Percentiles rank a stretch among this genome's conserved stretches.
phyloP scores from a whole-genome alignment of 2,329 filamentous ascomycete genomes.

The Fusarium verrucosum region DNA sequence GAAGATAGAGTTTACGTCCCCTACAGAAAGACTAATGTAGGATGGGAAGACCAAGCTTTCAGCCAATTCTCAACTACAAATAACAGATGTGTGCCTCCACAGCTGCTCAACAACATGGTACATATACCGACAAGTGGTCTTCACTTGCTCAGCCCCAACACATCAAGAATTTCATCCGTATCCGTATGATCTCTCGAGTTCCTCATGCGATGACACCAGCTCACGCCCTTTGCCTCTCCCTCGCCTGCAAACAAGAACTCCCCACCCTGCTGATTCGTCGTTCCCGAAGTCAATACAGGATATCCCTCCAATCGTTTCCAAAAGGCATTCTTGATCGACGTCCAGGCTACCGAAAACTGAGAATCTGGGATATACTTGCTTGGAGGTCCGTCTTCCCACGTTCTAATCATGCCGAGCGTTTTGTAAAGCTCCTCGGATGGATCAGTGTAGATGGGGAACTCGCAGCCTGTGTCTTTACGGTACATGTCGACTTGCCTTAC shows the following conservation, averaged over 20 bases:
- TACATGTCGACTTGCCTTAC: slow-evolving; percentile 15
- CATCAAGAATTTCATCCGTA: slow-evolving; percentile 16
- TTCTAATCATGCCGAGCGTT: slow-evolving; percentile 18
- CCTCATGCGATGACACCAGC: slow-evolving; percentile 30
- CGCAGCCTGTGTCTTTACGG: slow-evolving; percentile 20
- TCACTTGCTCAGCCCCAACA: neutral
- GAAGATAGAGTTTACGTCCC: too few relatives aligned
- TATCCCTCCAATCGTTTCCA: neutral
- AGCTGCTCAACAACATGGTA: neutral
- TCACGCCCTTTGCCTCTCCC: neutral
- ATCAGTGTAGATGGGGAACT: slow-evolving; percentile 23
- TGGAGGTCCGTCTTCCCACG: slow-evolving; percentile 2
- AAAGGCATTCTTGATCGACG: neutral
- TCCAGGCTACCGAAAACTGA: neutral
- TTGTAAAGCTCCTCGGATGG: slow-evolving; percentile 16
- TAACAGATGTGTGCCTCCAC: too few relatives aligned
- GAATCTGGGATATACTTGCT: slow-evolving; percentile 8
- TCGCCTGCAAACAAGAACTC: slow-evolving; percentile 26
- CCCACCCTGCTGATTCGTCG: slow-evolving; percentile 16
- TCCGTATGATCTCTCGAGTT: slow-evolving; percentile 15
- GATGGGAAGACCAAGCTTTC: too few relatives aligned
- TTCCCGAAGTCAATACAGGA: neutral
- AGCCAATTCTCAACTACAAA: too few relatives aligned
- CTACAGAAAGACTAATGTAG: neutral
- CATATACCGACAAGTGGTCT: neutral